Conservation (phyloP, 1,284 basidiomycete genomes). For the Pascua sp. region DNA sequence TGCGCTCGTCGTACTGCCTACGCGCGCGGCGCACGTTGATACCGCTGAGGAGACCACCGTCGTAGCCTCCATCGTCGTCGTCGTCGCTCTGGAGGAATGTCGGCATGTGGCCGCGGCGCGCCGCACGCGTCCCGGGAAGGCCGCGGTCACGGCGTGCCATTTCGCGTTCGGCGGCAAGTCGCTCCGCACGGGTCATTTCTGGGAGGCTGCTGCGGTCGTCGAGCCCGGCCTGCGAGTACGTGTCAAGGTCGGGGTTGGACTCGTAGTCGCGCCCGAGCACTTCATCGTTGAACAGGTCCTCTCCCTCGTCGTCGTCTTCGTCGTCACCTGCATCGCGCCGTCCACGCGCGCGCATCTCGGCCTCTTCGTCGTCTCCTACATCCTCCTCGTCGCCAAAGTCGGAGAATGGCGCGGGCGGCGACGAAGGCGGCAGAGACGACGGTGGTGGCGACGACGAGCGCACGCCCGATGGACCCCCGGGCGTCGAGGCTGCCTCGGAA, state of each 20-base stretch:
- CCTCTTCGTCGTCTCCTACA: slow-evolving; percentile 67
- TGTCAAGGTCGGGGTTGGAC: slow-evolving; percentile 74
- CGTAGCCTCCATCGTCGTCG: slow-evolving; percentile 59
- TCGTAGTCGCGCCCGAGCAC: slow-evolving; percentile 83
- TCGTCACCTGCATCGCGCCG: slow-evolving; percentile 61
- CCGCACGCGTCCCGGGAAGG: slow-evolving; percentile 67
- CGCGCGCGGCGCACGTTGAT: slow-evolving; percentile 70
- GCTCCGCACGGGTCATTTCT: slow-evolving; percentile 66
- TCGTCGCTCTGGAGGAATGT: slow-evolving; percentile 75
- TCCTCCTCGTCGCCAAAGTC: slow-evolving; percentile 82
- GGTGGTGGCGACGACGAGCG: slow-evolving; percentile 41
- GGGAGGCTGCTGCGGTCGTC: slow-evolving; percentile 78
- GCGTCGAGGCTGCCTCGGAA: neutral
- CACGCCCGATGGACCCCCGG: slow-evolving; percentile 29
- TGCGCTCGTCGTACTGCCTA: slow-evolving; percentile 81
- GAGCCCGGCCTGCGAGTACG: slow-evolving; percentile 80
- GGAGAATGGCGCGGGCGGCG: slow-evolving; percentile 75
- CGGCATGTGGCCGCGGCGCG: slow-evolving; percentile 72
- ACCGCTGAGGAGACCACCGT: slow-evolving; percentile 57
- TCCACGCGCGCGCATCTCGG: slow-evolving; percentile 54
- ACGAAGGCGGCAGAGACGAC: slow-evolving; percentile 54
- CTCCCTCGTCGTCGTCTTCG: slow-evolving; percentile 63
- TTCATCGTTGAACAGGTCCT: slow-evolving; percentile 85
- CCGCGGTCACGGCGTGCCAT: slow-evolving; percentile 86
- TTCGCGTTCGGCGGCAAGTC: slow-evolving; percentile 78